Base-by-base conservation (phyloP, 768 basidiomycete species). In the Leccinum olivaceopallidum region DNA sequence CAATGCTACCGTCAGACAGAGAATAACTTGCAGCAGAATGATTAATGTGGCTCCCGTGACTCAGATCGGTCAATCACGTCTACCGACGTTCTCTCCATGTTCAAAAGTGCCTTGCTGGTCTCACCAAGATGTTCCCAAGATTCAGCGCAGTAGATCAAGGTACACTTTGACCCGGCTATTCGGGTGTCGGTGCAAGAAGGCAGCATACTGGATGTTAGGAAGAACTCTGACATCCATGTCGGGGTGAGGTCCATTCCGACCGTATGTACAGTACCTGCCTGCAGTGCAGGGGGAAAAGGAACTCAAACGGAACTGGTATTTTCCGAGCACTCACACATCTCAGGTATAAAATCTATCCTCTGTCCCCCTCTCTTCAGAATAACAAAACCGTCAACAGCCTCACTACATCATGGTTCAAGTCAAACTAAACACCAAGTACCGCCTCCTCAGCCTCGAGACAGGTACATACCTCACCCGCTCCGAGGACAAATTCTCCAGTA, bases 241-340 rank as follows among this genome's bases (percentile, higher is more conserved):
- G 39, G 39, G 18, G 39, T 4, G 39, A n/a, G 16, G 39, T 42
- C n/a, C 39, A 42, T n/a, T 18, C 39, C 39, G 39, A 42, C 8
- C n/a, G 39, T 42, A 42, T 18, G 39, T 42, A 42, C 39, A 42
- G 39, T n/a, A 42, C 39, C 39, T 42, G 18, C 18, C 39, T 42
- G 18, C 18, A 42, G 16, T 39, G 37, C 16, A 39, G 37, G 37
- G 18, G 39, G 0, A 8, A 42, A 42, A 42, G 91, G 89, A 6
- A 22, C 16, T 16, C 24, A 6, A 49, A 49, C 6, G 14, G 48
- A 8, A 8, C 20, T 28, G 26, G 52, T 6, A 28, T 34, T 36
- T 34, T 26, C 28, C 51, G 14, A n/a, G 51, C 28, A 32, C 51
- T 13, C 30, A 52, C 16, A 13, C 28, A 28, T 52, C 18, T 52